Percentiles rank a stretch among this genome's conserved stretches.
phyloP scores from a whole-genome alignment of 257 asterid species.

The Thymus quinquecostatus region DNA sequence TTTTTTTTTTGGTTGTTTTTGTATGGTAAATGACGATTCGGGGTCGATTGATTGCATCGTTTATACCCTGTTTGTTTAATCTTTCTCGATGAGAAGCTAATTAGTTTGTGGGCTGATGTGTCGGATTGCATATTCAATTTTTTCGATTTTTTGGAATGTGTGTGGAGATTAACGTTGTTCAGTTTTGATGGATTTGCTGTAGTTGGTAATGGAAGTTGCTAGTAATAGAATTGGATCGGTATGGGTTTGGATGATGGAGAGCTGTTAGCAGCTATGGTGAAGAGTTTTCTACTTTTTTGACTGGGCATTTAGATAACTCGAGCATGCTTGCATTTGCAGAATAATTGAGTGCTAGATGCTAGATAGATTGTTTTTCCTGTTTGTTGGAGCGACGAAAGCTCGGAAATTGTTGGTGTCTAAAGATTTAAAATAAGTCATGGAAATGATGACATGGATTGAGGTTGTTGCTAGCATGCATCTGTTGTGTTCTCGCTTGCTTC shows the following conservation, averaged over 20 bases:
- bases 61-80: too few relatives aligned
- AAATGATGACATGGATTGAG: neutral
- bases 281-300: neutral
- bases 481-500: neutral
- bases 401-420: neutral
- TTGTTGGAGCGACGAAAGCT: too few relatives aligned
- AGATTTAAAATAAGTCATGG: neutral
- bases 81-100: neutral
- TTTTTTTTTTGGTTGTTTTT: neutral
- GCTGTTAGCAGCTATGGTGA: neutral
- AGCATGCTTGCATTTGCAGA: too few relatives aligned
- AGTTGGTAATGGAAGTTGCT: constrained; percentile 1
- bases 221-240: neutral
- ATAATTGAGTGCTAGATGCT: too few relatives aligned
- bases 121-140: neutral
- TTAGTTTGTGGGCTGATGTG: constrained; percentile 2
- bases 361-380: too few relatives aligned
- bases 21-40: neutral
- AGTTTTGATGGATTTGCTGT: neutral
- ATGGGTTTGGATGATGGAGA: neutral
- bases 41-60: too few relatives aligned
- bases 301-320: too few relatives aligned
- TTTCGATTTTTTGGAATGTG: neutral
- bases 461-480: neutral
- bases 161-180: neutral